Percentiles rank a stretch among this genome's conserved stretches.
These are phyloP conservation scores for Trifolium fragiferum DNA, from an alignment of 306 rosid genomes.

Conservation along the genomic window DNA sequence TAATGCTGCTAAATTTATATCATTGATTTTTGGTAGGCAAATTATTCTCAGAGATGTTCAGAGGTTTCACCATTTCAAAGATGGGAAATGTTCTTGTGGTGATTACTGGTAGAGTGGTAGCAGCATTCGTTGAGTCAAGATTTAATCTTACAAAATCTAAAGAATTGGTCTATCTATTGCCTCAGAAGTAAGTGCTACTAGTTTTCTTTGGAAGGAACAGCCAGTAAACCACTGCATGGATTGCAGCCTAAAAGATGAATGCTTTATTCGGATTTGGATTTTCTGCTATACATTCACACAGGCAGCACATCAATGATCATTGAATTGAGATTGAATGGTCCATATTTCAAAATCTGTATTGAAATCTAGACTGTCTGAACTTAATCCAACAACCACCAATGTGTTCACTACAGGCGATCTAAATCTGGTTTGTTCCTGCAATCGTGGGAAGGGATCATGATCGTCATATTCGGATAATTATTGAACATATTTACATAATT, in stretches of 20 bases:
- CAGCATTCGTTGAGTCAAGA: constrained; percentile 29
- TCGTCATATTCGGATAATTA: no score
- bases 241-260: constrained; percentile 10
- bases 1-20: no score
- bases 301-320: not conserved
- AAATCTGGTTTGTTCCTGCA: no score
- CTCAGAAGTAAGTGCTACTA: constrained; percentile 4
- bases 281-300: not conserved
- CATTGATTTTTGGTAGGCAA: no score
- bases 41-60: no score
- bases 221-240: not conserved
- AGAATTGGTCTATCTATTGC: constrained; percentile 14
- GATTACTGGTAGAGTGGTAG: constrained; percentile 96
- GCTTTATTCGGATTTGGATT: not conserved
- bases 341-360: no score
- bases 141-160: constrained; percentile 1
- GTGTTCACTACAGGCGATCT: no score
- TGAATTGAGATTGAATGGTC: no score
- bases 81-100: no score
- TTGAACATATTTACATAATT: no score
- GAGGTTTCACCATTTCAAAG: no score
- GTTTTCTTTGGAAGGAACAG: constrained; percentile 31
- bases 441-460: no score
- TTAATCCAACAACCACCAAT: not conserved
- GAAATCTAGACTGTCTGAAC: not conserved